A percentile compares a stretch with the other conserved stretches of the same genome.
Evolutionary conservation across 2,329 filamentous ascomycete genomes (phyloP).

Genomic region (Ascochyta lentis): DNA sequence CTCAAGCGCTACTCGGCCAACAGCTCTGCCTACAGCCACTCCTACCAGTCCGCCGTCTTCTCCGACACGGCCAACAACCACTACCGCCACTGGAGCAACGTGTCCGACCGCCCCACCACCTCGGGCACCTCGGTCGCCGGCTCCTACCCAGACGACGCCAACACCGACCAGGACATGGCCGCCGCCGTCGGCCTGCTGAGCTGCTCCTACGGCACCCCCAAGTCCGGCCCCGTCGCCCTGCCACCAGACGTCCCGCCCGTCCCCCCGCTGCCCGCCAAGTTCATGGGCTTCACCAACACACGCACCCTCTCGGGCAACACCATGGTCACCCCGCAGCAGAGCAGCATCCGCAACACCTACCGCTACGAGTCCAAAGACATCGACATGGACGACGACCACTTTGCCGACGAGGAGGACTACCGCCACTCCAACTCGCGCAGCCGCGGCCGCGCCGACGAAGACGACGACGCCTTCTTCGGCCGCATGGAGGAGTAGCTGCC

Average conservation of each 20-base stretch:
- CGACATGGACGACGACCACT: constrained; percentile 64
- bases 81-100: constrained; percentile 72
- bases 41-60: constrained; percentile 77
- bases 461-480: constrained; percentile 95
- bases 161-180: constrained; percentile 78
- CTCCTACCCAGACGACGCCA: constrained; percentile 72
- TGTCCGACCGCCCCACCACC: constrained; percentile 77
- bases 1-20: constrained; percentile 57
- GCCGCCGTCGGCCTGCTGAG: constrained; percentile 89
- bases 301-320: constrained; percentile 64
- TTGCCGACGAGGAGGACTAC: constrained; percentile 71
- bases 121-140: constrained; percentile 67
- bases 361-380: constrained; percentile 55
- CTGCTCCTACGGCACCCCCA: constrained; percentile 86
- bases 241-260: constrained; percentile 82
- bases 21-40: constrained; percentile 68
- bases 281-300: constrained; percentile 66
- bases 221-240: constrained; percentile 67
- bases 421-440: constrained; percentile 49
- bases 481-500: constrained; percentile 78
- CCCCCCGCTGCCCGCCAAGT: constrained; percentile 82
- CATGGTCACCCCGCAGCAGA: constrained; percentile 63
- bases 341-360: constrained; percentile 68
- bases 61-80: constrained; percentile 63
- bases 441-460: constrained; percentile 76